Percentiles rank a stretch among this genome's conserved stretches.
phyloP scores from a whole-genome alignment of 208 protist species.

The Trypanosoma avium region DNA sequence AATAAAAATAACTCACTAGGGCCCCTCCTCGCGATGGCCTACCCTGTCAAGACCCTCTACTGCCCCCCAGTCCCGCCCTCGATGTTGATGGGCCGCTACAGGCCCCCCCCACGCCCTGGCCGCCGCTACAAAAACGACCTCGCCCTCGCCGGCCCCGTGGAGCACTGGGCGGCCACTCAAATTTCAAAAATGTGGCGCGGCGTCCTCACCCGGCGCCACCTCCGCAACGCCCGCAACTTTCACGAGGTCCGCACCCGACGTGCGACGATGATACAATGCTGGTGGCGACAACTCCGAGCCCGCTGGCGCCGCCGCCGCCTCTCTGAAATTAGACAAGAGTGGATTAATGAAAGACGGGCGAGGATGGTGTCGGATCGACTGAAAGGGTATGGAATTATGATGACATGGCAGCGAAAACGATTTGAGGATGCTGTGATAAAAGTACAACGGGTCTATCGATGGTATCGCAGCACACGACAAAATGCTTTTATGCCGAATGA shows the following conservation, averaged over 20 bases:
- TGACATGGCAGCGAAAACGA: slow-evolving; percentile 74
- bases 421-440: slow-evolving; percentile 66
- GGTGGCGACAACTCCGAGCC: slow-evolving; percentile 64
- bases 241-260: slow-evolving; percentile 45
- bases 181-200: slow-evolving; percentile 81
- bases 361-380: slow-evolving; percentile 44
- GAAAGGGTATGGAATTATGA: slow-evolving; percentile 46
- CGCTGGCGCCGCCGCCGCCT: slow-evolving; percentile 37
- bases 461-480: slow-evolving; percentile 43
- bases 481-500: slow-evolving; percentile 24
- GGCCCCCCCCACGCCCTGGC: slow-evolving; percentile 39
- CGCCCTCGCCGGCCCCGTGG: slow-evolving; percentile 40
- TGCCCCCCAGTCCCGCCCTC: slow-evolving; percentile 63
- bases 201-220: slow-evolving; percentile 61
- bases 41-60: slow-evolving; percentile 61
- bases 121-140: slow-evolving; percentile 58
- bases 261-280: slow-evolving; percentile 74
- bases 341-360: slow-evolving; percentile 40
- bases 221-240: slow-evolving; percentile 44
- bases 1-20: not conserved
- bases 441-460: slow-evolving; percentile 68
- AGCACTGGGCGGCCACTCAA: slow-evolving; percentile 65
- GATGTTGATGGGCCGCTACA: slow-evolving; percentile 58
- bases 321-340: slow-evolving; percentile 40
- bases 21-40: slow-evolving; percentile 25